Base-by-base conservation (phyloP, 306 rosid genomes). In the Quercus bicolor region DNA sequence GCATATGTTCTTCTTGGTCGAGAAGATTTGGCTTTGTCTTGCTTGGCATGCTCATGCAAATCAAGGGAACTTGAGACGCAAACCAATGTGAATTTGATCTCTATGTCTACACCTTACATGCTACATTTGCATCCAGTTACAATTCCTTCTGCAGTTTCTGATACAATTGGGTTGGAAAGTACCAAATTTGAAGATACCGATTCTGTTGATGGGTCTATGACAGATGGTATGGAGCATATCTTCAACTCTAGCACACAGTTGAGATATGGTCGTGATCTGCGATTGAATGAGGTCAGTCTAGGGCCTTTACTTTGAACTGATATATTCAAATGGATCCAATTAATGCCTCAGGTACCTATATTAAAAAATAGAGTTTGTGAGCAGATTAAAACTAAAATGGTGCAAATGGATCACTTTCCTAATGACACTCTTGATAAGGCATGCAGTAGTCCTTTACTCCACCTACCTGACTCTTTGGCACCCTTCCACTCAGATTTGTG, bases 181-280 rank as follows among this genome's bases (percentile, higher is more conserved):
- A 74, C 92, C 52, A 92, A 89, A 81, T 84, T 94, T 87, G 98
- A 94, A 85, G 98, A 94, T 79, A 82, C 97, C 77, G 98, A 94
- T 88, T 89, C 97, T 75, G 88, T 92, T 78, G 97, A 94, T 64
- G 98, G 98, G 79, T 91, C 94, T 75, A 86, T 69, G 85, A 85
- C 87, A 34, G 97, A 94, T 87, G 98, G 98, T 74, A 94, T 94
- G 98, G 98, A 94, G 79, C 98, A 94, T 85, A 94, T 94, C 71
- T 94, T 94, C 85, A 94, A 91, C 92, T 89, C 97, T 65, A 92
- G 97, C 91, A 94, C 98, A 68, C 98, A 92, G 82, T 83, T 94
- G 89, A 97, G 91, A 18, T 94, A 92, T 87, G 98, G 98, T 66
- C 90, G 90, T 78, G 98, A 94, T 89, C 89, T 94, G 81, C 89